Percentiles rank a stretch among this genome's conserved stretches.
These are phyloP conservation scores for Naganishia sp. DNA, from an alignment of 1,284 basidiomycete species.

Conservation along the genomic window DNA sequence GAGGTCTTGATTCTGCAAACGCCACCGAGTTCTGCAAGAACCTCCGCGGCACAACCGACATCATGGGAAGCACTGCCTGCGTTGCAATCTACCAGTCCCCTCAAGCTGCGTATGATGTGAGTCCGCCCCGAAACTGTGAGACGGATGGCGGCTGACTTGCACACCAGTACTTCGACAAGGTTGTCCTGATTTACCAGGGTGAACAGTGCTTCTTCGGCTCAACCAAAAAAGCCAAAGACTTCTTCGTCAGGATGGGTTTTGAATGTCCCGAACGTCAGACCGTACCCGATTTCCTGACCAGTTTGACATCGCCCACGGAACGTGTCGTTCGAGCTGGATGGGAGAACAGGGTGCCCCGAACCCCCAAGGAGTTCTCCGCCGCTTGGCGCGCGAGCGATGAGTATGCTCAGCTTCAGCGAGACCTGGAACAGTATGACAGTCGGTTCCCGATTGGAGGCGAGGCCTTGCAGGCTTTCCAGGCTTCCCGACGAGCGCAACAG, in stretches of 20 bases:
- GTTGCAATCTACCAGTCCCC: constrained; percentile 59
- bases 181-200: constrained; percentile 74
- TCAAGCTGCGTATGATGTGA: constrained; percentile 56
- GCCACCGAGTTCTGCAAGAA: constrained; percentile 60
- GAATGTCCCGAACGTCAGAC: constrained; percentile 57
- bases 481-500: constrained; percentile 54
- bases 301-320: constrained; percentile 64
- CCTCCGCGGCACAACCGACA: constrained; percentile 57
- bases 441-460: constrained; percentile 52
- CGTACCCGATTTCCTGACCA: constrained; percentile 62
- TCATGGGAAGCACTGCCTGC: constrained; percentile 49
- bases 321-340: constrained; percentile 61
- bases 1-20: constrained; percentile 61
- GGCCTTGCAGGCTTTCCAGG: constrained; percentile 51
- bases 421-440: constrained; percentile 52
- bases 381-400: constrained; percentile 50
- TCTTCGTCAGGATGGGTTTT: constrained; percentile 78
- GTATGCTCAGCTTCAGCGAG: constrained; percentile 47
- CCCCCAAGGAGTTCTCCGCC: constrained; percentile 62
- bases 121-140: constrained; percentile 32
- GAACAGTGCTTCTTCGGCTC: constrained; percentile 81
- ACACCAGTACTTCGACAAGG: constrained; percentile 64
- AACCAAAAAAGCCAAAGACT: constrained; percentile 68
- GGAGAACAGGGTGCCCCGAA: constrained; percentile 60
- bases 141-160: not conserved